phyloP scores from a whole-genome alignment of 805 yeast species.

The Yamadazyma sp. region DNA sequence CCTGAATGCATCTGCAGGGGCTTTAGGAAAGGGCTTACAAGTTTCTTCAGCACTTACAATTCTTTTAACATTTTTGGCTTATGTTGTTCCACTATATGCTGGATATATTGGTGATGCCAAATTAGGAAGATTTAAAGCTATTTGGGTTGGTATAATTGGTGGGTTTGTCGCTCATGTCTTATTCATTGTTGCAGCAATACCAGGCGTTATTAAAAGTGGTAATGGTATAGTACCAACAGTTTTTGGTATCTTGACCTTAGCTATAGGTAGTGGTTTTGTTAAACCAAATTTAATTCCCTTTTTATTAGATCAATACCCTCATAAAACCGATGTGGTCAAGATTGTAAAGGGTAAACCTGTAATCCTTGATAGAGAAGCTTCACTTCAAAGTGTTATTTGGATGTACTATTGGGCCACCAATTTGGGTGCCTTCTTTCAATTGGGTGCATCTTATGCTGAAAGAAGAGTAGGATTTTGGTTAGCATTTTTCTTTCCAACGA shows the following conservation, averaged over 20 bases:
- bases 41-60: slow-evolving; percentile 46
- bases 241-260: slow-evolving; percentile 38
- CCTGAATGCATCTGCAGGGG: slow-evolving; percentile 45
- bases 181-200: slow-evolving; percentile 48
- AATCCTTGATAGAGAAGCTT: slow-evolving; percentile 46
- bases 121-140: slow-evolving; percentile 45
- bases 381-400: slow-evolving; percentile 41
- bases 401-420: slow-evolving; percentile 55
- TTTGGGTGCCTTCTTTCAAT: slow-evolving; percentile 51
- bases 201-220: slow-evolving; percentile 32
- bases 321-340: slow-evolving; percentile 56
- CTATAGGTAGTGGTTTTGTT: slow-evolving; percentile 51
- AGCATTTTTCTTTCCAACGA: slow-evolving; percentile 47
- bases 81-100: slow-evolving; percentile 48
- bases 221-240: slow-evolving; percentile 39
- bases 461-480: slow-evolving; percentile 53
- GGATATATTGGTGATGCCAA: slow-evolving; percentile 50
- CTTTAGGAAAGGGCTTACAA: slow-evolving; percentile 44
- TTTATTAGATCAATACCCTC: slow-evolving; percentile 47
- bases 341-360: slow-evolving; percentile 63
- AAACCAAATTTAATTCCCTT: slow-evolving; percentile 52
- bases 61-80: slow-evolving; percentile 47
- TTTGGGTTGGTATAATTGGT: slow-evolving; percentile 46
- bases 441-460: slow-evolving; percentile 51
- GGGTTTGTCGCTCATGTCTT: slow-evolving; percentile 48